These are phyloP conservation scores for Leishmania major DNA, from an alignment of 208 protist genomes.

Conservation along the genomic window DNA sequence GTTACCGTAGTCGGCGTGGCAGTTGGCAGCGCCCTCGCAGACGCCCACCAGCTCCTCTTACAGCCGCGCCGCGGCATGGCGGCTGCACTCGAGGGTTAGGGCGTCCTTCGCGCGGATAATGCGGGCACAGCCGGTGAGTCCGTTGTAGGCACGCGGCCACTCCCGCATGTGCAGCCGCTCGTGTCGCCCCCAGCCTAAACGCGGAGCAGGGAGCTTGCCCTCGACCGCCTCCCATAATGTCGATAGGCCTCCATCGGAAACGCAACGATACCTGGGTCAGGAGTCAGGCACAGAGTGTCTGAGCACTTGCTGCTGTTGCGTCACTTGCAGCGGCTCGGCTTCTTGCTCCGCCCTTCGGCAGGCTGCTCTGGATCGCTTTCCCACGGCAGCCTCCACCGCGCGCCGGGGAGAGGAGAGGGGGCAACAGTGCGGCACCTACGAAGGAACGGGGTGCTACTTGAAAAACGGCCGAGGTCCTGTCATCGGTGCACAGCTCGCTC, in stretches of 20 bases:
- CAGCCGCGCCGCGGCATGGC: neutral
- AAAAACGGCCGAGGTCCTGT: too few relatives aligned
- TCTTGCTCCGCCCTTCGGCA: neutral
- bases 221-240: neutral
- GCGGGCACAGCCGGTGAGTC: neutral
- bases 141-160: neutral
- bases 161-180: neutral
- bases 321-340: neutral
- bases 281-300: neutral
- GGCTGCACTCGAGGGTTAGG: neutral
- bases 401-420: neutral
- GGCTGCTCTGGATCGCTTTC: neutral
- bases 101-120: neutral
- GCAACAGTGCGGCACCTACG: neutral
- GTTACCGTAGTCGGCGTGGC: neutral
- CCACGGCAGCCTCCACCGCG: neutral
- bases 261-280: neutral
- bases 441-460: neutral
- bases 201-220: neutral
- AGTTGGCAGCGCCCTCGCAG: neutral
- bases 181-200: neutral
- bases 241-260: neutral
- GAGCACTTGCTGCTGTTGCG: neutral
- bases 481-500: neutral
- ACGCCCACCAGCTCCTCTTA: neutral